phyloP scores from a whole-genome alignment of 345 rosid species.

The Cardamine chenopodiifolia region DNA sequence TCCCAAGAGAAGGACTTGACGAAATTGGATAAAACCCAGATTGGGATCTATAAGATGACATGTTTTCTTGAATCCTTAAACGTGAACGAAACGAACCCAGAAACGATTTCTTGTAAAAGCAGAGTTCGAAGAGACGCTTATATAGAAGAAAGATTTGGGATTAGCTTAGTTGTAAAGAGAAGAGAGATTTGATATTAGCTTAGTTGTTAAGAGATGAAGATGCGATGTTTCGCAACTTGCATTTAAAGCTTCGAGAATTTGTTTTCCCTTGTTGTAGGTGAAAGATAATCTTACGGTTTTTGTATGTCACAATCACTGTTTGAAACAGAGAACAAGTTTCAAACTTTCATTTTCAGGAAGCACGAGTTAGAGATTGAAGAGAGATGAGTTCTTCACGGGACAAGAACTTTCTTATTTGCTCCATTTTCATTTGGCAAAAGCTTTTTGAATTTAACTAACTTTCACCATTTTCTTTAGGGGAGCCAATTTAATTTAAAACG shows the following conservation, averaged over 20 bases:
- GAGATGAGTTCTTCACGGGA: conserved; percentile 26
- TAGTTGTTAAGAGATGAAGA: conserved; percentile 33
- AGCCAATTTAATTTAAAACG: neutral
- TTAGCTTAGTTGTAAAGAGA: conserved; percentile 53
- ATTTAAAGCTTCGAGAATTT: conserved; percentile 54
- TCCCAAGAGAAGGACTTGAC: conserved; percentile 48
- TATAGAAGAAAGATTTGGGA: conserved; percentile 19
- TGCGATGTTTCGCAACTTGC: conserved; percentile 52
- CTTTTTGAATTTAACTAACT: neutral
- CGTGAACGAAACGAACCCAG: neutral
- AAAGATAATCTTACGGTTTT: conserved; percentile 20
- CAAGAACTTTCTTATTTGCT: conserved; percentile 21
- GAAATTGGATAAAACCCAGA: conserved; percentile 52
- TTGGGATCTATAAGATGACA: conserved; percentile 41
- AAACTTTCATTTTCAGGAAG: conserved; percentile 28
- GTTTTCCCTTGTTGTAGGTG: conserved; percentile 25
- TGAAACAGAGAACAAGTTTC: conserved; percentile 7
- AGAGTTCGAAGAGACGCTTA: conserved; percentile 34
- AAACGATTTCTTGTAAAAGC: conserved; percentile 31
- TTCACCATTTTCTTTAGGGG: neutral
- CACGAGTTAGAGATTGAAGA: conserved; percentile 24
- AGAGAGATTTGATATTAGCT: conserved; percentile 29
- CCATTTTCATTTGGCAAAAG: conserved; percentile 5
- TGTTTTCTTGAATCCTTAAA: neutral
- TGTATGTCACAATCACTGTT: conserved; percentile 7